Evolutionary conservation across 345 rosid species (phyloP), one percentile per base, ranked within the genome.

Genomic region (Sisymbrium irio): DNA sequence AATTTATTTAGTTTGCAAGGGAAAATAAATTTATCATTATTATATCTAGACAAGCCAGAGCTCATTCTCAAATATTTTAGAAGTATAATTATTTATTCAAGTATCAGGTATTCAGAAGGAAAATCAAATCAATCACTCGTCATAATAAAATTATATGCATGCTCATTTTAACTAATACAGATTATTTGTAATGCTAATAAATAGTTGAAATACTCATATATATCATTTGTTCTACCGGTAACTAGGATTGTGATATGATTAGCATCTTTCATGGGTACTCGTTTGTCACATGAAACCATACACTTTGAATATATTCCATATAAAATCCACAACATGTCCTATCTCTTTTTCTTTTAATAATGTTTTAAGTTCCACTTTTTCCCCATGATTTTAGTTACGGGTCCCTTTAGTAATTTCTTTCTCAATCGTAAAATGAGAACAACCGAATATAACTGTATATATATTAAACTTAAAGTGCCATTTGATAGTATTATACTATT

Each of bases 281-380:
- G 53, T 37, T 42, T 61, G 63, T 42, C 64, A 55, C 71, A 73
- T 76, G 70, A 35, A 62, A 76, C 75, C 59, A 69, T 76, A 56
- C 51, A 27, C 64, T 76, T 62, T 69, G 75, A 54, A 76, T 55
- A 55, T 76, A 54, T 76, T 51, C 71, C 70, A 35, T 47, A 22
- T 12, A n/a, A 61, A 40, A 15, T 61, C 56, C 15, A n/a, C 58
- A 51, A 50, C 63, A 54, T 42, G 40, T 25, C 62, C 51, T 60
- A n/a, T 67, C 56, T 15, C 63, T 19, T 75, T 50, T 50, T 41
- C 46, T 41, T 47, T 50, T 41, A 7, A 13, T 57, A 57, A 42
- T 67, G 67, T n/a, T 60, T 27, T 56, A 65, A 35, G 20, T 45
- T 54, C 20, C 65, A 65, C 65, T 73, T 73, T 63, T 55, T 6